Evolutionary conservation across 2,329 filamentous ascomycete genomes (phyloP), one percentile per base, ranked within the genome.

Genomic region (Lasiodiplodia sp.): DNA sequence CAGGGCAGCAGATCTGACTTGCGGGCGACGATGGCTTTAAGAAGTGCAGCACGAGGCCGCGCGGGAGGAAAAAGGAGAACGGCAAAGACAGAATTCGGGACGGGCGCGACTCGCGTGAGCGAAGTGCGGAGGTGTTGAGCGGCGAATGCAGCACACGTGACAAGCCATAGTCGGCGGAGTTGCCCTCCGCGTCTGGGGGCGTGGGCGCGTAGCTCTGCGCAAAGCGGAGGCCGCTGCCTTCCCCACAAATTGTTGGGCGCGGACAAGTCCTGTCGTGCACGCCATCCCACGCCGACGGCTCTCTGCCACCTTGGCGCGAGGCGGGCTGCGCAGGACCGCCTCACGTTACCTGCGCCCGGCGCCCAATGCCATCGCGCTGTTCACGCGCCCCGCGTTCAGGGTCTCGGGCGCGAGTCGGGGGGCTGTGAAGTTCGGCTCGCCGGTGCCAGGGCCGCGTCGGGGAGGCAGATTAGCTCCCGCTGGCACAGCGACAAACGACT

Each of bases 61-160:
- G 18, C 10, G n/a, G 6, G 47, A 6, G 10, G 23, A 10, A 21
- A 11, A 37, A 49, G 40, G 25, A 25, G 60, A 14, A 16, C 10
- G 18, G 25, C 31, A 34, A 34, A 34, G 31, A 28, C 31, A 47
- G 44, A n/a, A 40, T 62, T 53, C 31, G 37, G 31, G 60, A 31
- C 60, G 18, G 28, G 6, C n/a, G 38, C 60, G 60, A 52, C 44
- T 64, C 60, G 60, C 60, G 60, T 52, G 60, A 53, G 60, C 60
- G 23, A 18, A 37, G 47, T 64, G 60, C 60, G 60, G 60, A 64
- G 60, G 60, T 53, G 60, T 52, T 63, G 58, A 51, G 58, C 58
- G 58, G 58, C 58, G 58, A 63, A 5, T 64, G 44, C 18, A 25
- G 25, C 44, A 16, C 60, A 37, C 60, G 60, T 64, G 60, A 64